phyloP scores from a whole-genome alignment of 2,329 filamentous ascomycete species.

The Grosmannia clavigera region DNA sequence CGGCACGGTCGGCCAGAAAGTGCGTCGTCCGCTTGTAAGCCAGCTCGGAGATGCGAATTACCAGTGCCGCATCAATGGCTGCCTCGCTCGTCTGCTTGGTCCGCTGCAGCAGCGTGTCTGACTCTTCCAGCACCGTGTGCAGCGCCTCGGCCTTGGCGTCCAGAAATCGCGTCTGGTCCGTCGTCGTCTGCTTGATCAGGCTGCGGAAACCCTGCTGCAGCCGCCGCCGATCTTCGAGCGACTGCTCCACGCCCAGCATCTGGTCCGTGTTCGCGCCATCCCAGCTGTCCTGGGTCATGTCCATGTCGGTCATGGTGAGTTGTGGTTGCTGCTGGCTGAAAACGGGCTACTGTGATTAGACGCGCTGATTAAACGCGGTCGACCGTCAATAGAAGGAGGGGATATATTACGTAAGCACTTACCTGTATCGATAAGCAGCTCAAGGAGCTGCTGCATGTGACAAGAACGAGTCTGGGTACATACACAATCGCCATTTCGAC shows the following conservation, averaged over 20 bases:
- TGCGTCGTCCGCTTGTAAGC: slow-evolving; percentile 66
- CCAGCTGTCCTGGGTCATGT: slow-evolving; percentile 12
- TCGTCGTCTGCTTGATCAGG: slow-evolving; percentile 36
- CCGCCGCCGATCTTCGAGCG: slow-evolving; percentile 57
- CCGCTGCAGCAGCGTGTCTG: slow-evolving; percentile 51
- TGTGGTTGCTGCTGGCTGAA: no score
- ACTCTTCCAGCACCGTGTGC: slow-evolving; percentile 50
- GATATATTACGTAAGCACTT: no score
- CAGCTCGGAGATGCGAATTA: slow-evolving; percentile 70
- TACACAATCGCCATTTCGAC: no score
- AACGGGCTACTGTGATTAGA: no score
- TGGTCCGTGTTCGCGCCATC: slow-evolving; percentile 19
- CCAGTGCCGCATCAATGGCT: slow-evolving; percentile 74
- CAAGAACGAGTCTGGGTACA: no score
- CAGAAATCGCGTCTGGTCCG: slow-evolving; percentile 58
- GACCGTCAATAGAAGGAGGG: no score
- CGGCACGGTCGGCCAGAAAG: slow-evolving; percentile 55
- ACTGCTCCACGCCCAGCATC: slow-evolving; percentile 72
- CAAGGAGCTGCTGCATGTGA: no score
- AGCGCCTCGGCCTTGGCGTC: slow-evolving; percentile 53
- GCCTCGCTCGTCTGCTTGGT: slow-evolving; percentile 87
- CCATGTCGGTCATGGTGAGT: slow-evolving; percentile 12
- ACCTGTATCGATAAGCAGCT: no score
- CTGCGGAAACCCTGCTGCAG: slow-evolving; percentile 33
- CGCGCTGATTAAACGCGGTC: no score